A percentile compares a stretch with the other conserved stretches of the same genome.
Conservation (phyloP, 1,139 yeast species). For the Tardiomyces digboiensis region DNA sequence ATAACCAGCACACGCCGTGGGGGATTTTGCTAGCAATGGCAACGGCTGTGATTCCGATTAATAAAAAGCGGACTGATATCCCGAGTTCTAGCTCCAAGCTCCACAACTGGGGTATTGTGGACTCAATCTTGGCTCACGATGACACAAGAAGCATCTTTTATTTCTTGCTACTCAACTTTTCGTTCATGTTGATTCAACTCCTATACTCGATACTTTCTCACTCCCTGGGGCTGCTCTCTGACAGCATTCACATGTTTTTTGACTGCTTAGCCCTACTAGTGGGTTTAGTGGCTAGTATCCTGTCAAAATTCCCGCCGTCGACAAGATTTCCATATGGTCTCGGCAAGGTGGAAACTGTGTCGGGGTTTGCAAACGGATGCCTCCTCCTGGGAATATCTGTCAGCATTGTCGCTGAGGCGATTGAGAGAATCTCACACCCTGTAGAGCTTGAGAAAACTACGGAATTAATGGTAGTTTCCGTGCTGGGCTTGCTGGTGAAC, state of each 20-base stretch:
- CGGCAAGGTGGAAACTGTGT: constrained; percentile 75
- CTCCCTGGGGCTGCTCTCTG: constrained; percentile 84
- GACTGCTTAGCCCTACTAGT: constrained; percentile 87
- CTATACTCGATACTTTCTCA: constrained; percentile 87
- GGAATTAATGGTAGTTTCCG: constrained; percentile 80
- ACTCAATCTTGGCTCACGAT: constrained; percentile 37
- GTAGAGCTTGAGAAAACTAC: constrained; percentile 68
- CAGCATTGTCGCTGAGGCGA: constrained; percentile 79
- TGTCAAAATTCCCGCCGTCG: constrained; percentile 50
- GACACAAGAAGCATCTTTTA: constrained; percentile 89
- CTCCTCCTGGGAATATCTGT: constrained; percentile 79
- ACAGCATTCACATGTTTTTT: constrained; percentile 91
- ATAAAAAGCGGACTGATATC: not conserved
- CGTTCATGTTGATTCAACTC: constrained; percentile 91
- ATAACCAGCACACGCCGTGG: constrained; percentile 5
- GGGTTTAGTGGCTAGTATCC: constrained; percentile 78
- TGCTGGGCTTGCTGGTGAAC: constrained; percentile 79
- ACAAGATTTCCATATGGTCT: constrained; percentile 81
- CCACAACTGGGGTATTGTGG: constrained; percentile 21
- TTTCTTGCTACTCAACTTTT: constrained; percentile 72
- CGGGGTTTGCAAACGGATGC: constrained; percentile 94
- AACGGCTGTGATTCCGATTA: constrained; percentile 13
- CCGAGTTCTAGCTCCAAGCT: not conserved
- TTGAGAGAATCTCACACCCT: constrained; percentile 72
- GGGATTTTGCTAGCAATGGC: constrained; percentile 8